Percentiles rank a stretch among this genome's conserved stretches.
Evolutionary conservation across 352 stramenopile species (phyloP).

Genomic region (Pelagophyceae sp.): DNA sequence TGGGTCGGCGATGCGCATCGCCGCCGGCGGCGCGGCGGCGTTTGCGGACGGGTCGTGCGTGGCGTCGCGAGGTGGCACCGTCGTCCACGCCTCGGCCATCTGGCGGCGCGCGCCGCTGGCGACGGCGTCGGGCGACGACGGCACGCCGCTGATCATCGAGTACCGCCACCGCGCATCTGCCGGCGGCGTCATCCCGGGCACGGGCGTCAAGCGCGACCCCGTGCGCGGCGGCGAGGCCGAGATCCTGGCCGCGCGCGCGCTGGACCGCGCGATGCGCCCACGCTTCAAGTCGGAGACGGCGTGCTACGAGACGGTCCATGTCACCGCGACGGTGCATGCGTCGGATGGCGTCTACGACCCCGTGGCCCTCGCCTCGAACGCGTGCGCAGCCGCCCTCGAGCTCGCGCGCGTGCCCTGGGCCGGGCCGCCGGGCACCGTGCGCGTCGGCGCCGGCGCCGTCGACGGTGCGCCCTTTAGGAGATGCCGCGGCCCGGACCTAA

Average conservation of each 20-base stretch:
- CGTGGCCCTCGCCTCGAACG: conserved; percentile 47
- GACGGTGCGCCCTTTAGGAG: no score
- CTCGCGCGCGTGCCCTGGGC: conserved; percentile 73
- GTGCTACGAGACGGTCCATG: conserved; percentile 65
- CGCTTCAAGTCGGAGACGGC: conserved; percentile 53
- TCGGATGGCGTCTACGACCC: conserved; percentile 38
- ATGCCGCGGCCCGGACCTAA: no score
- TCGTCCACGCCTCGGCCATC: background rate
- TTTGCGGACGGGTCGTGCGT: background rate
- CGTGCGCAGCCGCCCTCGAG: conserved; percentile 51
- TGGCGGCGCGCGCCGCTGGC: background rate
- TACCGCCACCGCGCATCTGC: conserved; percentile 73
- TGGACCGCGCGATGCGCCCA: conserved; percentile 81
- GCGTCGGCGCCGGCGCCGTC: conserved; percentile 67
- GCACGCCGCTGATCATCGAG: conserved; percentile 78
- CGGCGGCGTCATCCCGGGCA: conserved; percentile 70
- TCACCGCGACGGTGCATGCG: conserved; percentile 52
- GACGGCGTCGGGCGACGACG: background rate
- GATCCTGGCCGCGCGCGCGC: conserved; percentile 75
- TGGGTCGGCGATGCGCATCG: background rate
- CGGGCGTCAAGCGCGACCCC: conserved; percentile 69
- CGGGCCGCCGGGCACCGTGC: conserved; percentile 72
- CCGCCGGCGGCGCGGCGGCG: no score
- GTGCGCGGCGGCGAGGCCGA: conserved; percentile 62
- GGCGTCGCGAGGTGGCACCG: conserved; percentile 11